Evolutionary conservation across 768 basidiomycete species (phyloP).

Genomic region (Atractiella rhizophila): DNA sequence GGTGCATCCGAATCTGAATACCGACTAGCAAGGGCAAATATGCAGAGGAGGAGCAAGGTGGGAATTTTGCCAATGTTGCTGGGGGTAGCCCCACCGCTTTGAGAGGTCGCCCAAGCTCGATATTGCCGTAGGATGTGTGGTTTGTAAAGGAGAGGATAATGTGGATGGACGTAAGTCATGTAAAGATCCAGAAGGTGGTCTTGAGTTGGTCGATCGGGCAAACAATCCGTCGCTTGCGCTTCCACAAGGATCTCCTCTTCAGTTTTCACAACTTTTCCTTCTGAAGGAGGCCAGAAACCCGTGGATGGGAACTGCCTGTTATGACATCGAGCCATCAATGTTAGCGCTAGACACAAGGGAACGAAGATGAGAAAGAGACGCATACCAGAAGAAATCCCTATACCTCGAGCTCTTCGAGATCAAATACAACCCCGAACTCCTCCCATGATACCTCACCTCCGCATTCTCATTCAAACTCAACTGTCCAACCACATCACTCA

Average conservation of each 20-base stretch:
- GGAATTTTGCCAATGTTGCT: conserved; percentile 19
- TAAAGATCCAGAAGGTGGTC: conserved; percentile 48
- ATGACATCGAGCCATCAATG: not conserved
- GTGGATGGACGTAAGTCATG: conserved; percentile 55
- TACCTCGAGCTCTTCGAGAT: conserved; percentile 13
- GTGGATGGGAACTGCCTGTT: conserved; percentile 46
- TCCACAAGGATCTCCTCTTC: conserved; percentile 14
- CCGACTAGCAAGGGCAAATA: conserved; percentile 59
- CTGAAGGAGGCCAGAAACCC: conserved; percentile 62
- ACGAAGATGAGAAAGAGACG: not conserved
- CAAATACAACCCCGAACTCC: conserved; percentile 15
- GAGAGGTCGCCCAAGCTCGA: conserved; percentile 7
- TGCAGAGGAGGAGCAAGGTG: conserved; percentile 45
- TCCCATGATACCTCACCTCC: conserved; percentile 59
- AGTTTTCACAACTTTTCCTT: conserved; percentile 9
- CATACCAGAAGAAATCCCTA: conserved; percentile 16
- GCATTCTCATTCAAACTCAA: conserved; percentile 65
- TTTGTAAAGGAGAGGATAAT: conserved; percentile 34
- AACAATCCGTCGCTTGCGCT: conserved; percentile 23
- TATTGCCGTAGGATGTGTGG: conserved; percentile 13
- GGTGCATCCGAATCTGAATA: conserved; percentile 24
- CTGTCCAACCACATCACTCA: conserved; percentile 54
- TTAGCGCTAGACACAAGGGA: not conserved
- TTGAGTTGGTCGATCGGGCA: conserved; percentile 39
- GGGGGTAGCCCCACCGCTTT: not conserved